Conservation (phyloP, 192 early-diverging fungal species). For the Polychytrium aggregatum region DNA sequence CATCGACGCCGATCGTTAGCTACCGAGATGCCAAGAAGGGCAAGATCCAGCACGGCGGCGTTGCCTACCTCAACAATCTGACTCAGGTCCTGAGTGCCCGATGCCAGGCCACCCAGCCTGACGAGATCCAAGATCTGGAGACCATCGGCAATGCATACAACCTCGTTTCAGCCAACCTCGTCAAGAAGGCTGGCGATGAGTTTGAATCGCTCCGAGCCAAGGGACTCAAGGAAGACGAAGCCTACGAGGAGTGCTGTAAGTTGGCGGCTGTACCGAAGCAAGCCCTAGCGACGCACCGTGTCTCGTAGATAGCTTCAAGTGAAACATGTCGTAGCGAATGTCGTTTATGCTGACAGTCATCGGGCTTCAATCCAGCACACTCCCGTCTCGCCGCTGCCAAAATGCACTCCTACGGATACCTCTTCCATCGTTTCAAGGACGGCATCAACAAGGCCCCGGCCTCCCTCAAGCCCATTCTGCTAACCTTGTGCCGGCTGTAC, state of each 20-base stretch:
- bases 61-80: constrained; percentile 60
- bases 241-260: constrained; percentile 72
- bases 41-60: constrained; percentile 52
- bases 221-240: constrained; percentile 63
- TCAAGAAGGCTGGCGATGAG: constrained; percentile 67
- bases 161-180: constrained; percentile 71
- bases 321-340: no score
- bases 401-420: constrained; percentile 70
- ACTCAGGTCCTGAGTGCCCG: constrained; percentile 21
- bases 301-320: no score
- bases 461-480: constrained; percentile 46
- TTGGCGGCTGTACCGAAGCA: no score
- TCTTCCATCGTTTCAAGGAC: constrained; percentile 74
- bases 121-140: constrained; percentile 42
- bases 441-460: constrained; percentile 57
- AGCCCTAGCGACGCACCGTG: no score
- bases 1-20: no score
- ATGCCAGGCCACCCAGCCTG: constrained; percentile 36
- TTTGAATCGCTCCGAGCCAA: constrained; percentile 55
- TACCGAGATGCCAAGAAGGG: constrained; percentile 58
- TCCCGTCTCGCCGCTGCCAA: constrained; percentile 70
- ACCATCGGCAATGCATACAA: constrained; percentile 68
- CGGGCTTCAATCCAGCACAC: no score
- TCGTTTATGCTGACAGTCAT: no score
- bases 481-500: constrained; percentile 66